Evolutionary conservation across 306 rosid genomes (phyloP).

Genomic region (Luffa aegyptiaca): DNA sequence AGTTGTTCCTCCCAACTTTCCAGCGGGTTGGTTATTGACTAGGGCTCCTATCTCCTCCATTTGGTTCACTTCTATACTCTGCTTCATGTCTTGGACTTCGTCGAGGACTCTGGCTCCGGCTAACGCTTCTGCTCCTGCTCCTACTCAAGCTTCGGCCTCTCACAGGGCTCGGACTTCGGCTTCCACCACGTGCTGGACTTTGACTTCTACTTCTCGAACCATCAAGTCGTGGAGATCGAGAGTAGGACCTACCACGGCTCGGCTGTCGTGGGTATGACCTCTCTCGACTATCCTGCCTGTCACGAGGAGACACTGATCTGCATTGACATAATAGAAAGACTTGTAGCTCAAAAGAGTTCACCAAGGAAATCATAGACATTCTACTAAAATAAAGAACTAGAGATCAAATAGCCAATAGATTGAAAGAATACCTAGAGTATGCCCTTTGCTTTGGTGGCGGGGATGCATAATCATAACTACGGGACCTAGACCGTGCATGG

Average conservation of each 20-base stretch:
- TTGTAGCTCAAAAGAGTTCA: neutral
- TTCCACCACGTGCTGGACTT: conserved; percentile 47
- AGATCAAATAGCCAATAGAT: neutral
- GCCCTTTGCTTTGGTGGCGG: conserved; percentile 61
- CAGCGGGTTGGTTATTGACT: conserved; percentile 15
- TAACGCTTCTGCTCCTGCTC: conserved; percentile 24
- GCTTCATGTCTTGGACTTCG: conserved; percentile 19
- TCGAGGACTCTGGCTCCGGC: conserved; percentile 31
- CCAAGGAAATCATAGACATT: neutral
- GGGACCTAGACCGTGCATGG: conserved; percentile 57
- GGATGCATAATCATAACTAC: conserved; percentile 52
- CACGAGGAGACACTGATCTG: conserved; percentile 74
- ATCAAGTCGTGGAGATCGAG: conserved; percentile 56
- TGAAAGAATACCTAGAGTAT: conserved; percentile 53
- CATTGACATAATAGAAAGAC: conserved; percentile 2
- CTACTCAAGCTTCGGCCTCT: neutral
- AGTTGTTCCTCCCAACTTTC: neutral
- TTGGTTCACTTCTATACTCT: conserved; percentile 34
- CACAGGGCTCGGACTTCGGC: neutral
- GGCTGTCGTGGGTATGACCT: conserved; percentile 36
- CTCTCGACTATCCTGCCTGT: conserved; percentile 54
- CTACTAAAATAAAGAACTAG: neutral
- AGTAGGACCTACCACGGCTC: conserved; percentile 44
- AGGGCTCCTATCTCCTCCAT: conserved; percentile 47
- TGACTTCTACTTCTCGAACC: conserved; percentile 64